Evolutionary conservation across 306 rosid species (phyloP).

Genomic region (Corylus heterophylla): DNA sequence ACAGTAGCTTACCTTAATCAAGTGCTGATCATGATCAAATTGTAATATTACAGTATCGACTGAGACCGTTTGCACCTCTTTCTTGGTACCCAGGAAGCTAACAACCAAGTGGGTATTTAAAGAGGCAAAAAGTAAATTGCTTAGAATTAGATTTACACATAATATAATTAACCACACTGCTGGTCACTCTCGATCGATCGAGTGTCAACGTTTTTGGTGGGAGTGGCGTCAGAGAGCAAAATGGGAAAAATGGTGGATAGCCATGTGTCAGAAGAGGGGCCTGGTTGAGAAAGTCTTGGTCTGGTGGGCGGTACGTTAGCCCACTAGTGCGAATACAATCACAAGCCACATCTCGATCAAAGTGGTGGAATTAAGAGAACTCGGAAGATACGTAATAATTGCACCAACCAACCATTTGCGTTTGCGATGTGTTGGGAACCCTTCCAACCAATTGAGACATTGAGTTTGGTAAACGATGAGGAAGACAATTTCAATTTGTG

Average conservation of each 20-base stretch:
- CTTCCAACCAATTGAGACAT: too few relatives aligned
- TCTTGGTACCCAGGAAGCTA: not conserved
- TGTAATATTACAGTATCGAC: too few relatives aligned
- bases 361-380: slow-evolving; percentile 21
- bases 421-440: too few relatives aligned
- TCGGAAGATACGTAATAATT: not conserved
- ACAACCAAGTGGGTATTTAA: not conserved
- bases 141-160: not conserved
- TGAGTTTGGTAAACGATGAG: not conserved
- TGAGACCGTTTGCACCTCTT: not conserved
- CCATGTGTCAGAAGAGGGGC: slow-evolving; percentile 17
- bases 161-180: not conserved
- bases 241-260: not conserved
- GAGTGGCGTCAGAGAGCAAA: slow-evolving; percentile 64
- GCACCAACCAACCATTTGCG: not conserved
- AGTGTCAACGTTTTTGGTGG: slow-evolving; percentile 40
- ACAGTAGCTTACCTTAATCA: too few relatives aligned
- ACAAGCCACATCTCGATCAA: slow-evolving; percentile 30
- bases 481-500: too few relatives aligned
- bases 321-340: slow-evolving; percentile 48
- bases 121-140: not conserved
- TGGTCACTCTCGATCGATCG: not conserved
- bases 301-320: slow-evolving; percentile 3
- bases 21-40: too few relatives aligned
- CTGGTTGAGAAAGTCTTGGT: not conserved